phyloP scores from a whole-genome alignment of 164 flowering plant genomes.

The Tetracentron sinense region DNA sequence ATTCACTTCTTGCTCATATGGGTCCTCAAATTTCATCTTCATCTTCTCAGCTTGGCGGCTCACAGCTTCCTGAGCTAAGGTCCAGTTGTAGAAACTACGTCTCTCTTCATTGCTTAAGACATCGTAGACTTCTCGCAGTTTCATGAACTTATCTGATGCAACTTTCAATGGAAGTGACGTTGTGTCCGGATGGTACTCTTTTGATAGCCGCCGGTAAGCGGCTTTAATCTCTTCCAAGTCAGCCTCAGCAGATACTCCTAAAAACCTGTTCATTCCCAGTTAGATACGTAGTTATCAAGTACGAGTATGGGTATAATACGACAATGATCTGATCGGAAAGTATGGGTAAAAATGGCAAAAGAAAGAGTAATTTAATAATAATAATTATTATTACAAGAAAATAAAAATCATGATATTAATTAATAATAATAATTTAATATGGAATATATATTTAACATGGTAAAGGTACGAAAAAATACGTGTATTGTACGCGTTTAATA shows the following conservation, averaged over 20 bases:
- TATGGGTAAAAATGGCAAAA: too few species aligned
- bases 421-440: too few species aligned
- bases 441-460: too few species aligned
- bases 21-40: conserved; percentile 73
- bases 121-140: conserved; percentile 60
- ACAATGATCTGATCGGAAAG: too few species aligned
- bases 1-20: conserved; percentile 48
- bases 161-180: conserved; percentile 70
- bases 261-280: conserved; percentile 41
- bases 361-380: too few species aligned
- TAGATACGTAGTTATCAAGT: too few species aligned
- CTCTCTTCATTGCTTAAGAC: conserved; percentile 64
- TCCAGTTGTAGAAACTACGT: conserved; percentile 79
- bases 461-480: too few species aligned
- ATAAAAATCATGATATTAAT: too few species aligned
- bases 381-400: too few species aligned
- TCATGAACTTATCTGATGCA: conserved; percentile 84
- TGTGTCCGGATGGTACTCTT: conserved; percentile 93
- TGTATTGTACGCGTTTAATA: too few species aligned
- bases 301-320: neutral
- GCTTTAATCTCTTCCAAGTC: conserved; percentile 85
- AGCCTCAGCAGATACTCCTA: conserved; percentile 66
- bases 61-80: conserved; percentile 78
- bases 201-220: conserved; percentile 73
- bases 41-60: conserved; percentile 69